A percentile compares a stretch with the other conserved stretches of the same genome.
Evolutionary conservation across 306 rosid genomes (phyloP).

Genomic region (Carpinus fangiana): DNA sequence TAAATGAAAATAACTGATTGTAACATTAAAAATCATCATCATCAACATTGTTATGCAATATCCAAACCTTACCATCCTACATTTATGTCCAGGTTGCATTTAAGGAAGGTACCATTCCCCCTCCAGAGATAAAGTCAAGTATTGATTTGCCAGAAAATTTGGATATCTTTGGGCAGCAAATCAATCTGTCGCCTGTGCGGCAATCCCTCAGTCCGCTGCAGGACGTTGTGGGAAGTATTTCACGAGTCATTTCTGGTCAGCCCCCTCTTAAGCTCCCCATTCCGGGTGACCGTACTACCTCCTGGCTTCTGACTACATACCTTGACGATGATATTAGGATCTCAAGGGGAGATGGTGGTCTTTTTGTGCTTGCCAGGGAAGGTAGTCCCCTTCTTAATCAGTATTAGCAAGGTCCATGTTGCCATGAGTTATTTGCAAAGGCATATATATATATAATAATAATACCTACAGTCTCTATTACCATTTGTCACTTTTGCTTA

Average conservation of each 20-base stretch:
- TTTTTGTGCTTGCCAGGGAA: conserved; percentile 82
- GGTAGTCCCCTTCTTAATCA: conserved; percentile 74
- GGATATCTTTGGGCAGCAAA: conserved; percentile 71
- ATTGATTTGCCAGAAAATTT: conserved; percentile 71
- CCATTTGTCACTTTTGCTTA: too few species aligned
- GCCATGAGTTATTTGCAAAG: not conserved
- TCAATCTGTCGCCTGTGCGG: conserved; percentile 66
- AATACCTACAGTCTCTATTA: not conserved
- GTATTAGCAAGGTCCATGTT: conserved; percentile 31
- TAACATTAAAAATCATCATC: not conserved
- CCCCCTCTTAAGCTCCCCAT: conserved; percentile 79
- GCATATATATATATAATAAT: not conserved
- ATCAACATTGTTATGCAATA: not conserved
- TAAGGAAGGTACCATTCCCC: conserved; percentile 79
- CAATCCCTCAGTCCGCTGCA: conserved; percentile 72
- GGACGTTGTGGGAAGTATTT: conserved; percentile 52
- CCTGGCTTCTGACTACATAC: conserved; percentile 87
- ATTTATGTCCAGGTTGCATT: conserved; percentile 65
- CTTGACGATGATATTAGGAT: conserved; percentile 84
- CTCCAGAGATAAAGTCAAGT: conserved; percentile 82
- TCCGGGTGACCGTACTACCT: conserved; percentile 81
- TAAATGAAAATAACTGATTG: too few species aligned
- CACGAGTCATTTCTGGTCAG: conserved; percentile 76
- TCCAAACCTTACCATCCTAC: conserved; percentile 8
- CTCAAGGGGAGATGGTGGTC: conserved; percentile 96